phyloP scores from a whole-genome alignment of 2,329 filamentous ascomycete species.

The Fulvia fulva region DNA sequence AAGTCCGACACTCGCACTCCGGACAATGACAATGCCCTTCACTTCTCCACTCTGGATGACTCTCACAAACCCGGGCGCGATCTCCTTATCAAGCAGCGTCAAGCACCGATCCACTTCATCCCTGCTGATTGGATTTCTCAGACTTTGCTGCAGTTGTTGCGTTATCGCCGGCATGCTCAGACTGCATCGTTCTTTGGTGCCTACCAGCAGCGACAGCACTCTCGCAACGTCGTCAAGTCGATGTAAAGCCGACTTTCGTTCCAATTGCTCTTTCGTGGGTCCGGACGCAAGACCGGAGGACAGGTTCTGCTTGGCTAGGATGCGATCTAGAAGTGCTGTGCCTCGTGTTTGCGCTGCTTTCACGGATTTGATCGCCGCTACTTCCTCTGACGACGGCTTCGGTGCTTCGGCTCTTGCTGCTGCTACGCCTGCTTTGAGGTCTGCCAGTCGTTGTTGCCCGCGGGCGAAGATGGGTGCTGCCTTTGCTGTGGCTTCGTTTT shows the following conservation, averaged over 20 bases:
- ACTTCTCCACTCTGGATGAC: conserved; percentile 38
- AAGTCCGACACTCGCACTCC: conserved; percentile 23
- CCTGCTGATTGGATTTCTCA: conserved; percentile 43
- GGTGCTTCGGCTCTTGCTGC: conserved; percentile 24
- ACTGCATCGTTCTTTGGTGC: conserved; percentile 36
- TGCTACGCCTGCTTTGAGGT: conserved; percentile 56
- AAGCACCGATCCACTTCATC: conserved; percentile 44
- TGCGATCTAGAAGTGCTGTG: conserved; percentile 47
- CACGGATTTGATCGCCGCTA: conserved; percentile 34
- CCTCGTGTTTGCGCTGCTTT: conserved; percentile 38
- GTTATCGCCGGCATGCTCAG: conserved; percentile 43
- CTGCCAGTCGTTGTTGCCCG: conserved; percentile 65
- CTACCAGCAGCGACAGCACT: conserved; percentile 42
- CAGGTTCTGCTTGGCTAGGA: conserved; percentile 47
- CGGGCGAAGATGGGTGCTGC: conserved; percentile 58
- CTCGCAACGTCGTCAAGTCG: conserved; percentile 44
- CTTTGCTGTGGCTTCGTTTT: conserved; percentile 49
- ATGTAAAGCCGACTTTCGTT: conserved; percentile 46
- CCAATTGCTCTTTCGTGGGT: conserved; percentile 41
- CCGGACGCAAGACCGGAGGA: conserved; percentile 24
- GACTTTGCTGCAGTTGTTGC: conserved; percentile 43
- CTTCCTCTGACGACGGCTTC: not conserved
- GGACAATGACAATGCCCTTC: conserved; percentile 42
- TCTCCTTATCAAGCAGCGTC: conserved; percentile 41
- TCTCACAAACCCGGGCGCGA: conserved; percentile 42